Evolutionary conservation across 1,284 basidiomycete species (phyloP), one percentile per base, ranked within the genome.

Genomic region (Ganoderma boninense): DNA sequence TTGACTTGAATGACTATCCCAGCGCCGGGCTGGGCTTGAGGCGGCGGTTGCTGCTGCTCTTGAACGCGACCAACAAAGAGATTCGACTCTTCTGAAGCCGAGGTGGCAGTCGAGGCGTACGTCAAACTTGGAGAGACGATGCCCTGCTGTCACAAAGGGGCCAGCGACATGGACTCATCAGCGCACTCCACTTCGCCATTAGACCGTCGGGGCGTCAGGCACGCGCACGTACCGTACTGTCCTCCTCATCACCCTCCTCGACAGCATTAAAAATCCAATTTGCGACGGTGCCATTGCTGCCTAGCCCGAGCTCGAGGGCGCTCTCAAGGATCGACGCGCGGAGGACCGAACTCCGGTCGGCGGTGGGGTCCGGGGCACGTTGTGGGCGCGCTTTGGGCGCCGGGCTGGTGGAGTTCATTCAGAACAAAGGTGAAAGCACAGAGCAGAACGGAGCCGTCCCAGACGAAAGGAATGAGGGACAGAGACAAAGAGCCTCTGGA

Each of bases 271-370:
- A 92, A 77, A 93, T 90, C 89, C 91, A 91, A 71, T 89, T 83
- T 8, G 89, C 85, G 29, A 92, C 87, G 18, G 87, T 83, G 32
- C 84, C 82, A 71, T 85, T 90, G 46, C 79, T 84, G 32, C 86
- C 86, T 20, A 92, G 77, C 6, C 91, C 91, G 11, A 93, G 84
- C 75, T 90, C 83, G 42, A 93, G 82, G 8, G 91, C 91, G 29
- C 85, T 89, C 74, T 93, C 90, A 54, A 92, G 85, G 46, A 93
- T 90, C 18, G 91, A 92, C 1, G 91, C 90, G 29, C 91, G 86
- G 26, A 93, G 81, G 29, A 85, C 77, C 75, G 90, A 90, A 73
- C 88, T 83, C 43, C 90, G 87, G 49, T 80, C 77, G 35, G 69
- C 32, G 59, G 69, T 65, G 68, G 65, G 65, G 29, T 71, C 70